Conservation (phyloP, 768 basidiomycete species). For the Obba rivulosa region DNA sequence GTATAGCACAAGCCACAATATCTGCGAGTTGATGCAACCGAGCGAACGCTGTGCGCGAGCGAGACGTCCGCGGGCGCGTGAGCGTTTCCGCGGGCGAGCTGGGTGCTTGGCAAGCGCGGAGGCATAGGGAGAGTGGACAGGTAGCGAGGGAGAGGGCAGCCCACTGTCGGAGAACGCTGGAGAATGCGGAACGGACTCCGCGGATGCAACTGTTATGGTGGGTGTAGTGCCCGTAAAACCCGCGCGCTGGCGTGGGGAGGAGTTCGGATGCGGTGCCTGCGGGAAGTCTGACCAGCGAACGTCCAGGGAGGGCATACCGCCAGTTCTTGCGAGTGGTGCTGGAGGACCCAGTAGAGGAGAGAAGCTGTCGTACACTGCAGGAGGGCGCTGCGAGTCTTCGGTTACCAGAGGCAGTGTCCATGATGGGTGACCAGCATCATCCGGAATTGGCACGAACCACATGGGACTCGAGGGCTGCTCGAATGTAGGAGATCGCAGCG, state of each 20-base stretch:
- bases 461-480: no score
- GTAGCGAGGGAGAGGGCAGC: conserved; percentile 12
- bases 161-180: conserved; percentile 7
- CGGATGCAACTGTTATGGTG: conserved; percentile 1
- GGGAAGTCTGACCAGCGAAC: no score
- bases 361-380: no score
- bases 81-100: background rate
- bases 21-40: conserved; percentile 12
- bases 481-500: no score
- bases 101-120: conserved; percentile 4
- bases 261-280: background rate
- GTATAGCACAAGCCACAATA: conserved; percentile 73
- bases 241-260: conserved; percentile 16
- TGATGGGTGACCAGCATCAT: no score
- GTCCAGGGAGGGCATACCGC: no score
- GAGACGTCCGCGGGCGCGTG: background rate
- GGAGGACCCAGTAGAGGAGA: no score
- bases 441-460: no score
- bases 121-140: conserved; percentile 14
- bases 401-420: no score
- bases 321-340: no score
- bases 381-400: no score
- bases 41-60: background rate
- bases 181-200: background rate
- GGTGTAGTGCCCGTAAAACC: conserved; percentile 7